Percentiles rank a stretch among this genome's conserved stretches.
Evolutionary conservation across 768 basidiomycete genomes (phyloP).

Genomic region (Peribolospora kevripleyi): DNA sequence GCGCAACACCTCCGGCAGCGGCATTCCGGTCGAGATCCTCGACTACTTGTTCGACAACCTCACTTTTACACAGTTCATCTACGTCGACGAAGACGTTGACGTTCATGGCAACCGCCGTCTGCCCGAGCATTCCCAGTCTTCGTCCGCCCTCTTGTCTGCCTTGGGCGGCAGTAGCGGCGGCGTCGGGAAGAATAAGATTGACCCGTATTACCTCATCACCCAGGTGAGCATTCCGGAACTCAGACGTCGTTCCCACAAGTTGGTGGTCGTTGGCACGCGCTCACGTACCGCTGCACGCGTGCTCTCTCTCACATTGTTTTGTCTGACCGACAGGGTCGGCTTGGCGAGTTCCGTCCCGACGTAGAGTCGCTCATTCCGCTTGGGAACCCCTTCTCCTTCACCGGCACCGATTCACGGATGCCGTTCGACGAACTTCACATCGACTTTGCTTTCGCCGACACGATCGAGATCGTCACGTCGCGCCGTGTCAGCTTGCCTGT

Average conservation of each 20-base stretch:
- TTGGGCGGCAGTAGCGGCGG: slow-evolving; percentile 20
- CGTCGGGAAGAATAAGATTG: slow-evolving; percentile 44
- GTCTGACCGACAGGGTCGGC: neutral
- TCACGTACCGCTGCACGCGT: no score
- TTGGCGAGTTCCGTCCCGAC: slow-evolving; percentile 10
- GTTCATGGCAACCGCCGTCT: slow-evolving; percentile 27
- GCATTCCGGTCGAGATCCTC: slow-evolving; percentile 54
- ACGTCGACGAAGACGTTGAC: slow-evolving; percentile 54
- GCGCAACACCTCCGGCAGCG: slow-evolving; percentile 69
- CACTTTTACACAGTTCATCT: slow-evolving; percentile 83
- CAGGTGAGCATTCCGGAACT: slow-evolving; percentile 27
- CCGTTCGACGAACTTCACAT: no score
- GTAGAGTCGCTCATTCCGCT: slow-evolving; percentile 15
- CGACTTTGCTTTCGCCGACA: no score
- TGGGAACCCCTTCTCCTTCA: slow-evolving; percentile 18
- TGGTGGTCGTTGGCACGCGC: no score
- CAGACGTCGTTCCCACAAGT: no score
- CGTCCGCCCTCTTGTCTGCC: neutral
- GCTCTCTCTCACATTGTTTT: no score
- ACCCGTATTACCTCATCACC: slow-evolving; percentile 75
- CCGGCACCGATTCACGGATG: slow-evolving; percentile 12
- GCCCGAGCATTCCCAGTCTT: slow-evolving; percentile 1
- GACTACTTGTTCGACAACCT: slow-evolving; percentile 98
- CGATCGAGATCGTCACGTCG: no score
- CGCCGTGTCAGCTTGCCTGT: no score